Conservation (phyloP, 805 yeast genomes). For the Metschnikowia santaceciliae region DNA sequence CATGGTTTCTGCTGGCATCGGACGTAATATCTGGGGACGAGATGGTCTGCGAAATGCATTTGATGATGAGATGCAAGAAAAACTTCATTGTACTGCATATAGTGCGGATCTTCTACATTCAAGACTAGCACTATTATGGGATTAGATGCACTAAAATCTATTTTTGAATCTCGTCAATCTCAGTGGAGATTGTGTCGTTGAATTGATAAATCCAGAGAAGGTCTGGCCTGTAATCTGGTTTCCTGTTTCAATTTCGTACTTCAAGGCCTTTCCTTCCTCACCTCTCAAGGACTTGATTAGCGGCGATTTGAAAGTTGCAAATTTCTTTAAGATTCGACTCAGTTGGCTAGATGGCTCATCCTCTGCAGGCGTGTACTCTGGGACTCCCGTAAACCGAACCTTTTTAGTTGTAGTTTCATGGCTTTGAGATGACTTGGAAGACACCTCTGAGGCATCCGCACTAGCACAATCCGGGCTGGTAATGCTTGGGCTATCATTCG, state of each 20-base stretch:
- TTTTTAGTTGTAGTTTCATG: conserved; percentile 27
- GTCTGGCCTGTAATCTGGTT: not conserved
- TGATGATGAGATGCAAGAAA: conserved; percentile 16
- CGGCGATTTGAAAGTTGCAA: conserved; percentile 30
- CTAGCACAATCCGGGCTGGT: not conserved
- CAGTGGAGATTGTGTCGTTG: conserved; percentile 6
- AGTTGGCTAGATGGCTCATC: conserved; percentile 49
- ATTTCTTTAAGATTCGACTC: conserved; percentile 33
- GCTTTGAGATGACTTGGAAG: conserved; percentile 13
- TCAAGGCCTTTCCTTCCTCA: conserved; percentile 33
- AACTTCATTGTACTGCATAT: conserved; percentile 13
- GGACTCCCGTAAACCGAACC: conserved; percentile 52
- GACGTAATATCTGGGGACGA: not conserved
- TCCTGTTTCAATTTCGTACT: conserved; percentile 23
- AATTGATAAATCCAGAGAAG: not conserved
- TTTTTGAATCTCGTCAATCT: conserved; percentile 12
- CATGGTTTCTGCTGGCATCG: conserved; percentile 11
- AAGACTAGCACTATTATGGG: not conserved
- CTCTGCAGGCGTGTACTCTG: conserved; percentile 48
- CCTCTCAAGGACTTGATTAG: conserved; percentile 1
- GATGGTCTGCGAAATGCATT: conserved; percentile 3
- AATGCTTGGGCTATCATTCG: not conserved
- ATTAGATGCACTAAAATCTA: conserved; percentile 7
- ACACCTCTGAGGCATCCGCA: not conserved
- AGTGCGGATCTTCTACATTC: not conserved